Evolutionary conservation across 1,284 basidiomycete genomes (phyloP).

Genomic region (Trichosporon sp.): DNA sequence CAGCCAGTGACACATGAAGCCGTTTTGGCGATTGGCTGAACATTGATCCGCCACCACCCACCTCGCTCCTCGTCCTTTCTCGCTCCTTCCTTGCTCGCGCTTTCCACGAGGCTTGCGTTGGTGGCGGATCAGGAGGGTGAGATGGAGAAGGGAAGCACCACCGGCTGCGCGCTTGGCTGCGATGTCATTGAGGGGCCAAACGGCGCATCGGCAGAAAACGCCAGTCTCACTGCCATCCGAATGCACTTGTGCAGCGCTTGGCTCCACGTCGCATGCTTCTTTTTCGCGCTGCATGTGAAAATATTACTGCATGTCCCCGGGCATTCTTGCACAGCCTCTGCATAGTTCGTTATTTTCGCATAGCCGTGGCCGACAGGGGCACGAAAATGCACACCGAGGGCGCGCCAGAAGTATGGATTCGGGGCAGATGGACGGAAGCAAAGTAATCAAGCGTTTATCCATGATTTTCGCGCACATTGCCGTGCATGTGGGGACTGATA

Average conservation of each 20-base stretch:
- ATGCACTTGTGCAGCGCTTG: too few species aligned
- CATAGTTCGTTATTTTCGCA: too few species aligned
- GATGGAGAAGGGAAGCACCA: background rate
- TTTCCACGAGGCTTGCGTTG: background rate
- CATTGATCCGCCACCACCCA: background rate
- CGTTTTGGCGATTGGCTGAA: background rate
- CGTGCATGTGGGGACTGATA: background rate
- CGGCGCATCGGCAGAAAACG: too few species aligned
- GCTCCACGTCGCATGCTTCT: too few species aligned
- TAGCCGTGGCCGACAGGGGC: too few species aligned
- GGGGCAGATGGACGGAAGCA: background rate
- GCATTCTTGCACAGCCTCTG: too few species aligned
- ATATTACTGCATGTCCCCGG: too few species aligned
- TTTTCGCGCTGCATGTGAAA: too few species aligned
- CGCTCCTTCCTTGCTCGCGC: background rate
- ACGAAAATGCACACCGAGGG: too few species aligned
- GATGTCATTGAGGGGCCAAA: too few species aligned
- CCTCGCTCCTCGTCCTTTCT: background rate
- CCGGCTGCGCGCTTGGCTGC: background rate
- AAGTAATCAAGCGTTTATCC: background rate
- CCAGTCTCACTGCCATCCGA: too few species aligned
- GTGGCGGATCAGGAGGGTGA: background rate
- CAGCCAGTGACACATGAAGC: too few species aligned
- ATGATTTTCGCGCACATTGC: constrained; percentile 3
- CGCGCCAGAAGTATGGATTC: background rate